A percentile compares a stretch with the other conserved stretches of the same genome.
Conservation (phyloP, 768 basidiomycete species). For the Hypholoma sublateritium region DNA sequence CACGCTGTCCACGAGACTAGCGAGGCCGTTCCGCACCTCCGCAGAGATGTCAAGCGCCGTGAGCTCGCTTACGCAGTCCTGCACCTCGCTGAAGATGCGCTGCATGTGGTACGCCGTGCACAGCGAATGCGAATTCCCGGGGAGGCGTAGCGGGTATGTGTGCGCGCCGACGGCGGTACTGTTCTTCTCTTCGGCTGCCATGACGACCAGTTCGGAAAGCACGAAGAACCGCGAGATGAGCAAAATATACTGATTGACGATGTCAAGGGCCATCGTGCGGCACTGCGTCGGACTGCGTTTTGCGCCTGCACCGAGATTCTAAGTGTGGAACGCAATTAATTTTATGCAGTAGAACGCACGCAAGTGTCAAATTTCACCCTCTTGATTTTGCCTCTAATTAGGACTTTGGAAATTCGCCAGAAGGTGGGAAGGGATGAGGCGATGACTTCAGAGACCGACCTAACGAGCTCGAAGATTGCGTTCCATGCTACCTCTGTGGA, state of each 20-base stretch:
- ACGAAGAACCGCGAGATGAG: constrained; percentile 85
- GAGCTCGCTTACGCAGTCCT: constrained; percentile 82
- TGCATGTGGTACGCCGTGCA: constrained; percentile 78
- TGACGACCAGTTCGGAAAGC: constrained; percentile 62
- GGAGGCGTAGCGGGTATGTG: constrained; percentile 53
- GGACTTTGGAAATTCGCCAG: constrained; percentile 87
- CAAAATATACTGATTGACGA: constrained; percentile 82
- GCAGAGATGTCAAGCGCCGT: constrained; percentile 72
- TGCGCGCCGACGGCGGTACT: constrained; percentile 20
- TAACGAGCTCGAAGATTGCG: constrained; percentile 71
- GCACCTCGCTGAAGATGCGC: constrained; percentile 78
- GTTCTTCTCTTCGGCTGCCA: constrained; percentile 43
- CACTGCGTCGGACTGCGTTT: constrained; percentile 86
- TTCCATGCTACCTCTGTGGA: constrained; percentile 80
- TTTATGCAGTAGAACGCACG: not conserved
- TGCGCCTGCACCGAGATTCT: constrained; percentile 32
- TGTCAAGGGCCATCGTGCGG: constrained; percentile 83
- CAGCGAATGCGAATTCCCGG: constrained; percentile 72
- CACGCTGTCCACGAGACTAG: constrained; percentile 74
- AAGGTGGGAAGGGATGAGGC: constrained; percentile 82
- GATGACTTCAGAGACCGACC: constrained; percentile 79
- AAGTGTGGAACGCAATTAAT: no score
- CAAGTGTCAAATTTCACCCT: constrained; percentile 51
- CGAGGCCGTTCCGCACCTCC: constrained; percentile 67
- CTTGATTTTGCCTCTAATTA: constrained; percentile 90